A percentile compares a stretch with the other conserved stretches of the same genome.
Evolutionary conservation across 2,329 filamentous ascomycete genomes (phyloP).

Genomic region (Tothia fuscella): DNA sequence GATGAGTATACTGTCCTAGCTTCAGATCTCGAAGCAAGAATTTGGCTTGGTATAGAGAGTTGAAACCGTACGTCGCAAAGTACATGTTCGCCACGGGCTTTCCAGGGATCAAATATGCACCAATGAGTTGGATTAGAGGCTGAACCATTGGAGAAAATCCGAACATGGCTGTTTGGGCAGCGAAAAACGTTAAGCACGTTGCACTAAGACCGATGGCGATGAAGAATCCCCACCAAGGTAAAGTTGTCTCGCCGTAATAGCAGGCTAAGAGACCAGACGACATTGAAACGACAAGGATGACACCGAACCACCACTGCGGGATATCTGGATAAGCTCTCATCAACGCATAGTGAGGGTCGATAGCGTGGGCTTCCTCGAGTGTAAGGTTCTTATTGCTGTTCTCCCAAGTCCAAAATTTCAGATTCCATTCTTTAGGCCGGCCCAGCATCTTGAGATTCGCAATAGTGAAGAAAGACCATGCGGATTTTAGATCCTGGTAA

Average conservation of each 20-base stretch:
- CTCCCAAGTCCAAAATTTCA: slow-evolving; percentile 18
- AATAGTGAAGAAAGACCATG: slow-evolving; percentile 20
- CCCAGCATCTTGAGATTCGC: slow-evolving; percentile 15
- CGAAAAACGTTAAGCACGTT: slow-evolving; percentile 19
- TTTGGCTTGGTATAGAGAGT: slow-evolving; percentile 20
- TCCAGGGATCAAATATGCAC: slow-evolving; percentile 17
- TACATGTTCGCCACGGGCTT: slow-evolving; percentile 32
- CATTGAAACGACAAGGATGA: slow-evolving; percentile 15
- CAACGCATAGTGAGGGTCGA: slow-evolving; percentile 23
- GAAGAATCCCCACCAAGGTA: slow-evolving; percentile 24
- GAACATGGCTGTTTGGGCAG: slow-evolving; percentile 17
- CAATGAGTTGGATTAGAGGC: slow-evolving; percentile 13
- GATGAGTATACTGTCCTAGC: slow-evolving; percentile 27
- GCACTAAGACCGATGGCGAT: slow-evolving; percentile 15
- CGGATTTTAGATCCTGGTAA: slow-evolving; percentile 24
- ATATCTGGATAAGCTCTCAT: slow-evolving; percentile 21
- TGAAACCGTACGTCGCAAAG: slow-evolving; percentile 28
- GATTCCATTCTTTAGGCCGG: slow-evolving; percentile 12
- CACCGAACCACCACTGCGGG: slow-evolving; percentile 22
- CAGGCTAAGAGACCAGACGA: slow-evolving; percentile 18
- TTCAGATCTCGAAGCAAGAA: slow-evolving; percentile 22
- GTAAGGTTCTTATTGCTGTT: slow-evolving; percentile 13
- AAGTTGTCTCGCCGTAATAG: slow-evolving; percentile 18
- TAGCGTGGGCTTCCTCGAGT: slow-evolving; percentile 14
- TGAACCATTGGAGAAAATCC: slow-evolving; percentile 16